Evolutionary conservation across 495 filamentous ascomycete species (phyloP).

Genomic region (Corynascus novoguineensis): DNA sequence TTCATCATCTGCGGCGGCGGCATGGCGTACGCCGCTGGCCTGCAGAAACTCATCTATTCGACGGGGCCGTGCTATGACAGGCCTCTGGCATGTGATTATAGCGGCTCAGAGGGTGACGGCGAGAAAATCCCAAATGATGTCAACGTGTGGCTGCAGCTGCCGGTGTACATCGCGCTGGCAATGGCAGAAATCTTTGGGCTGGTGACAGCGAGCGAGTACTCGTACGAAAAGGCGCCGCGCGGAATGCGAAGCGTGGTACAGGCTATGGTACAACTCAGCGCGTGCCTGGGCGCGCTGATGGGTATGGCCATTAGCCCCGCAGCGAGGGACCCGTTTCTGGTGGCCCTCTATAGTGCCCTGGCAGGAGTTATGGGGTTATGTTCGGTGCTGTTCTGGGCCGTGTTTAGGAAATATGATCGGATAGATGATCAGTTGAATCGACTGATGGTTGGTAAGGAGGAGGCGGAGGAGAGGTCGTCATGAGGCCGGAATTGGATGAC

Average conservation of each 20-base stretch:
- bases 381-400: slow-evolving; percentile 28
- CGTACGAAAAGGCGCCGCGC: slow-evolving; percentile 40
- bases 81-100: slow-evolving; percentile 42
- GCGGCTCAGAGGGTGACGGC: slow-evolving; percentile 3
- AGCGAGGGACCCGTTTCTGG: slow-evolving; percentile 40
- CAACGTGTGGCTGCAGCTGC: slow-evolving; percentile 37
- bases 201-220: slow-evolving; percentile 49
- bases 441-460: neutral
- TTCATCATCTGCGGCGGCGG: slow-evolving; percentile 40
- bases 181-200: slow-evolving; percentile 41
- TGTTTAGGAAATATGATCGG: slow-evolving; percentile 27
- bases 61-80: slow-evolving; percentile 47
- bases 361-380: slow-evolving; percentile 32
- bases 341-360: slow-evolving; percentile 42
- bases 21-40: slow-evolving; percentile 46
- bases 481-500: no score
- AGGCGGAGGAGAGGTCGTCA: no score
- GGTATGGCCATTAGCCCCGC: slow-evolving; percentile 41
- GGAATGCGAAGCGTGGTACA: slow-evolving; percentile 32
- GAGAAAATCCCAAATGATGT: slow-evolving; percentile 32
- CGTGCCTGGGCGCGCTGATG: slow-evolving; percentile 36
- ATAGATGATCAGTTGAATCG: slow-evolving; percentile 12
- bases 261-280: slow-evolving; percentile 39
- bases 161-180: slow-evolving; percentile 36
- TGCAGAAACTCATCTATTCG: slow-evolving; percentile 46